Percentiles rank a stretch among this genome's conserved stretches.
These are phyloP conservation scores for Calonectria leucothoes DNA, from an alignment of 2,329 filamentous ascomycete genomes.

Conservation along the genomic window DNA sequence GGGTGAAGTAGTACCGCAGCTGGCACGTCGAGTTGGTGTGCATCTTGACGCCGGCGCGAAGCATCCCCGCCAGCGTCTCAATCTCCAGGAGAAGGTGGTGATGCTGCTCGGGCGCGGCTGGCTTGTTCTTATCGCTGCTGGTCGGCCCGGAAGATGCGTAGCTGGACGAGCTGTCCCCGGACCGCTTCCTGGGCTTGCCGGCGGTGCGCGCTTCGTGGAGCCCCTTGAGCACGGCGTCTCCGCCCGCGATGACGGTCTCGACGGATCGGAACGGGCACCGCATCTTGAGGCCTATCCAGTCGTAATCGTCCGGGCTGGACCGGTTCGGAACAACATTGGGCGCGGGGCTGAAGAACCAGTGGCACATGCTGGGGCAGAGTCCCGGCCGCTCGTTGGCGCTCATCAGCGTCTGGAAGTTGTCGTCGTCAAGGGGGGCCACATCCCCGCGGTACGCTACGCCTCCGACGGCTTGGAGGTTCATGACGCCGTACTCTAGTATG, in stretches of 20 bases:
- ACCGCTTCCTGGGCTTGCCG: neutral
- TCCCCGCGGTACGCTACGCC: conserved; percentile 21
- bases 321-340: conserved; percentile 13
- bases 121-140: neutral
- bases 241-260: neutral
- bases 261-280: conserved; percentile 30
- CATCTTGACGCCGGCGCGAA: conserved; percentile 31
- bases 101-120: neutral
- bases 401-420: neutral
- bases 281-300: conserved; percentile 42
- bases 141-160: neutral
- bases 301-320: conserved; percentile 33
- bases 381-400: neutral
- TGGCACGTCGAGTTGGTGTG: conserved; percentile 42
- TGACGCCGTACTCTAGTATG: neutral
- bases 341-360: conserved; percentile 30
- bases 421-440: neutral
- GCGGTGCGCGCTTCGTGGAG: neutral
- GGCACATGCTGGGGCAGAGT: conserved; percentile 3
- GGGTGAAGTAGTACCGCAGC: conserved; percentile 19
- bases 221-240: neutral
- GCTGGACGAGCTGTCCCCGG: neutral
- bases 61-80: conserved; percentile 8
- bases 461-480: neutral
- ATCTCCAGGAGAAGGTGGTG: conserved; percentile 17